These are phyloP conservation scores for Arthroderma sp. DNA, from an alignment of 2,329 filamentous ascomycete genomes.

Conservation along the genomic window DNA sequence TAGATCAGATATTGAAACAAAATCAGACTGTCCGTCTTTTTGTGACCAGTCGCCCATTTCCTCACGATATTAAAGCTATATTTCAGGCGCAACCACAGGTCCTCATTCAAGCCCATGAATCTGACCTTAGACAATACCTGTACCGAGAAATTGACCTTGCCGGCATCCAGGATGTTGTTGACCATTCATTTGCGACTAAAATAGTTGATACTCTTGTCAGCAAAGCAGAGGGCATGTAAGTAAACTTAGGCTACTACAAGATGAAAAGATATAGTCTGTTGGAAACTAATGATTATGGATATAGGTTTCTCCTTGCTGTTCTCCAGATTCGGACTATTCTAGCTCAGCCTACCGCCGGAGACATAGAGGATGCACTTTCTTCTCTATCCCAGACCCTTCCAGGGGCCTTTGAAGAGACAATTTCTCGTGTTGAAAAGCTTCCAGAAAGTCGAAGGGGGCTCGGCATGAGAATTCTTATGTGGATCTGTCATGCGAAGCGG, in stretches of 20 bases:
- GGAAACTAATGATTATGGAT: background rate
- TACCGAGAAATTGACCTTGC: constrained; percentile 1
- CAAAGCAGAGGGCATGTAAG: constrained; percentile 4
- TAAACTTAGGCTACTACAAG: background rate
- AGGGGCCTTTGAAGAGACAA: constrained; percentile 1
- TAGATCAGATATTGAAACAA: constrained; percentile 1
- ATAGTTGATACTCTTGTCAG: background rate
- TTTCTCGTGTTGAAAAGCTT: background rate
- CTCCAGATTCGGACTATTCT: constrained; percentile 2
- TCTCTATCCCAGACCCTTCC: background rate
- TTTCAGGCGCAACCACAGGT: background rate
- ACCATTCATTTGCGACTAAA: background rate
- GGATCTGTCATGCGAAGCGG: constrained; percentile 1
- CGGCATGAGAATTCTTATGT: background rate
- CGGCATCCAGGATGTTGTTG: background rate
- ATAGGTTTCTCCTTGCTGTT: constrained; percentile 4
- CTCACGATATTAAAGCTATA: background rate
- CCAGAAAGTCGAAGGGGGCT: background rate
- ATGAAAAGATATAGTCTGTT: background rate
- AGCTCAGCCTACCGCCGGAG: background rate
- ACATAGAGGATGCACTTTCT: constrained; percentile 1
- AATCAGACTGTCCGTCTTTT: background rate
- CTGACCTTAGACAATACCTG: background rate
- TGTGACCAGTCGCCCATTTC: constrained; percentile 2
- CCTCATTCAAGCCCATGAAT: background rate